Evolutionary conservation across 345 rosid species (phyloP).

Genomic region (Acer yangbiense): DNA sequence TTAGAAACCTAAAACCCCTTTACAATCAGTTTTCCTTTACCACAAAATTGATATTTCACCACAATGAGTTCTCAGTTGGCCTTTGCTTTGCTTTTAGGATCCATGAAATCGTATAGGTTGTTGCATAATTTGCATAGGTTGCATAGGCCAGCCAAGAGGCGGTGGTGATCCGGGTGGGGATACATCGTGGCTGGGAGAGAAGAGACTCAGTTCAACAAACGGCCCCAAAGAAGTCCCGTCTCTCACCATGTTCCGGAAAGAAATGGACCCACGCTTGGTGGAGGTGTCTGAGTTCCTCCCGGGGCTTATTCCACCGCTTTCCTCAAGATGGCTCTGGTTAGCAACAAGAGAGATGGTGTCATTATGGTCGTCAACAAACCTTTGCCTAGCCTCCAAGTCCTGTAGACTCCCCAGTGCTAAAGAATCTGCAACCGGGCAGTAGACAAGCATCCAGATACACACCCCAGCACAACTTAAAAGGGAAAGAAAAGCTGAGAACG

Average conservation of each 20-base stretch:
- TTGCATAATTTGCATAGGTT: conserved; percentile 45
- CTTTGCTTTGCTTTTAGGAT: conserved; percentile 32
- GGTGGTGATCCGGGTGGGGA: conserved; percentile 59
- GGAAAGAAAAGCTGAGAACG: conserved; percentile 78
- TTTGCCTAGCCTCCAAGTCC: conserved; percentile 67
- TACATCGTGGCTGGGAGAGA: conserved; percentile 57
- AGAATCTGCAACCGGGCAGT: conserved; percentile 87
- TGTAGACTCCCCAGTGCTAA: conserved; percentile 71
- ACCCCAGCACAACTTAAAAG: conserved; percentile 73
- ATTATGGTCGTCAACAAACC: conserved; percentile 45
- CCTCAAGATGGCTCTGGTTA: conserved; percentile 51
- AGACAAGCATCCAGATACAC: conserved; percentile 81
- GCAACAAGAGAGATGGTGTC: conserved; percentile 62
- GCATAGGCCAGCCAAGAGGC: conserved; percentile 65
- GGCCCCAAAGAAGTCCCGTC: conserved; percentile 50
- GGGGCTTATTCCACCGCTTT: conserved; percentile 45
- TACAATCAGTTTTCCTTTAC: conserved; percentile 64
- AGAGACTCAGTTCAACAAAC: conserved; percentile 68
- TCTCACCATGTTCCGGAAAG: conserved; percentile 50
- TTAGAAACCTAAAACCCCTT: conserved; percentile 55
- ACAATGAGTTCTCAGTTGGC: conserved; percentile 26
- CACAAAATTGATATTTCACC: conserved; percentile 77
- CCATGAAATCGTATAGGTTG: conserved; percentile 33
- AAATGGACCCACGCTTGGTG: conserved; percentile 61
- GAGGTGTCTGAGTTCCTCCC: conserved; percentile 64